Percentiles rank a stretch among this genome's conserved stretches.
These are phyloP conservation scores for Candida yuanshanica DNA, from an alignment of 805 yeast genomes.

Conservation along the genomic window DNA sequence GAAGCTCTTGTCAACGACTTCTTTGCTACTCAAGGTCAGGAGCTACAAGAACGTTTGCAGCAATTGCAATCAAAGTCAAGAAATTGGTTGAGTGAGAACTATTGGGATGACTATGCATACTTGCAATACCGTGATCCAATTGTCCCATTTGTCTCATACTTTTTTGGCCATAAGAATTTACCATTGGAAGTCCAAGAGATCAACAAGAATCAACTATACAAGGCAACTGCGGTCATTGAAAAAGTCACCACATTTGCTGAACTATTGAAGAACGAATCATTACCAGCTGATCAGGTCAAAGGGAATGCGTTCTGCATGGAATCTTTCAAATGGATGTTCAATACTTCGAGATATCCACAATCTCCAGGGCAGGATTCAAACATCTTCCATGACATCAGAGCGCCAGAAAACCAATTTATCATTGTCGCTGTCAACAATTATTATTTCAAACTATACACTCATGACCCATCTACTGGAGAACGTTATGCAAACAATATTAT, in stretches of 20 bases:
- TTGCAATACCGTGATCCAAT: constrained; percentile 88
- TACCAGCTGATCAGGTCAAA: constrained; percentile 75
- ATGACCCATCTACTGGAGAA: constrained; percentile 34
- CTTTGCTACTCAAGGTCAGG: constrained; percentile 58
- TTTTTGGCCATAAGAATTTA: constrained; percentile 72
- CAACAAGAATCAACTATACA: constrained; percentile 58
- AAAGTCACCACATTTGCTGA: constrained; percentile 65
- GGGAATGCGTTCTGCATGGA: constrained; percentile 92
- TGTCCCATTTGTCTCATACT: constrained; percentile 91
- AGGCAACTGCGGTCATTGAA: constrained; percentile 70
- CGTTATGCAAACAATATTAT: constrained; percentile 43
- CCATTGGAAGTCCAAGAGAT: constrained; percentile 35
- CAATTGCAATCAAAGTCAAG: constrained; percentile 41
- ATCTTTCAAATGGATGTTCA: constrained; percentile 86
- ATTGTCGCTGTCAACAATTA: constrained; percentile 70
- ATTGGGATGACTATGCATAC: constrained; percentile 95
- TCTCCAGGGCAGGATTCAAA: constrained; percentile 56
- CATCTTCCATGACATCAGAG: constrained; percentile 37
- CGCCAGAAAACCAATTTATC: constrained; percentile 53
- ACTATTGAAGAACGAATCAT: constrained; percentile 59
- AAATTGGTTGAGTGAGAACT: constrained; percentile 78
- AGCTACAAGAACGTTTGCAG: constrained; percentile 60
- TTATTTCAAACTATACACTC: constrained; percentile 72
- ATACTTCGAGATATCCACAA: constrained; percentile 78
- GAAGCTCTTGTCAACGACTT: constrained; percentile 60